Evolutionary conservation across 2,329 filamentous ascomycete genomes (phyloP), one percentile per base, ranked within the genome.

Genomic region (Paraconiothyrium brasiliense): DNA sequence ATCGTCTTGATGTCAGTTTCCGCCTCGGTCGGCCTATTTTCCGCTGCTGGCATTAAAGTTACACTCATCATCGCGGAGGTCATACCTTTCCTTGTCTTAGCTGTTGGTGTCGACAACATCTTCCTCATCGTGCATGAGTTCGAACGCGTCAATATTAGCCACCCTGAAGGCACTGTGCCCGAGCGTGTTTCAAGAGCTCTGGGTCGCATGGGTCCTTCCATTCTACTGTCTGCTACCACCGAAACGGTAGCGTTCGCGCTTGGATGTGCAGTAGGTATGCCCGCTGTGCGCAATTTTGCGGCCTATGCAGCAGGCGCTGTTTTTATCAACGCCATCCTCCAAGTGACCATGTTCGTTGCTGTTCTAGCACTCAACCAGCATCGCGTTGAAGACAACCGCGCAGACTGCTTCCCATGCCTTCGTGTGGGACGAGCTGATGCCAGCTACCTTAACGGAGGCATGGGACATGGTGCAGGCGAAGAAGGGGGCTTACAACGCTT

Each of bases 121-220:
- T 99, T 99, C 81, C 83, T 99, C 59, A 97, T 99, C 61, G 95
- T 99, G 0, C 95, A 99, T 79, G 95, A 99, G 79, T 97, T 99
- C 62, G 95, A 99, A 76, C 87, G 95, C 34, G 92, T 97, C 75
- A 99, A 99, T 72, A 82, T 93, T 69, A 97, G 91, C 77, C 92
- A 97, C 72, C 93, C 94, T 0, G 94, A 98, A 72, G 91, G 94
- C 65, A 86, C 91, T 77, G 90, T 99, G 2, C 91, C 97, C 68
- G 89, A 94, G 72, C 88, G 95, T 30, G 89, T 98, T 58, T 91
- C 93, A 6, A 90, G 91, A 72, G 92, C 95, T 2, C 84, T 98
- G n/a, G 94, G 95, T 24, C 89, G 95, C 57, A 99, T 99, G 89
- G 95, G 95, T 0, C 95, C 95, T 2, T 98, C 94, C 1, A 98